Evolutionary conservation across 345 rosid species (phyloP).

Genomic region (Salix viminalis): DNA sequence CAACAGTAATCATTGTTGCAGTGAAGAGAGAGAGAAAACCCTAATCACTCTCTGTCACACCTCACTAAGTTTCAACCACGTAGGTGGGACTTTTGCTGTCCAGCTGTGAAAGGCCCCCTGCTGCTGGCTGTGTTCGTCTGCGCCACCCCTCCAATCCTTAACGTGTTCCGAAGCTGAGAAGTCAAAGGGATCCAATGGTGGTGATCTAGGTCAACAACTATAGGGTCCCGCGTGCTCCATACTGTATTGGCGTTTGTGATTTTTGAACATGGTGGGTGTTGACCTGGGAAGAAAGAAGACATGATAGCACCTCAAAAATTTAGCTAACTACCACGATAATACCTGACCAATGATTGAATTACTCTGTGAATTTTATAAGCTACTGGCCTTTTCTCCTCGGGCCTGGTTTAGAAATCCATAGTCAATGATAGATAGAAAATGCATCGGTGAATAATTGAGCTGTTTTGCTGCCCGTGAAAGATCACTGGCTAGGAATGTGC

Average conservation of each 20-base stretch:
- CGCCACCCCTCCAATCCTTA: not conserved
- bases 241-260: slow-evolving; percentile 10
- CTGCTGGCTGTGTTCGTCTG: not conserved
- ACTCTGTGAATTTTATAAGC: slow-evolving; percentile 19
- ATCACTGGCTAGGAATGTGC: too few relatives aligned
- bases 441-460: too few relatives aligned
- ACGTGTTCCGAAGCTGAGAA: not conserved
- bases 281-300: slow-evolving; percentile 25
- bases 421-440: not conserved
- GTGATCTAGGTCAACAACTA: not conserved
- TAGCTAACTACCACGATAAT: not conserved
- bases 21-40: slow-evolving; percentile 14
- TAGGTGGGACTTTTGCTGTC: slow-evolving; percentile 24
- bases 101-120: slow-evolving; percentile 12
- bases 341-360: slow-evolving; percentile 24
- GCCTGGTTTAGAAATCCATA: not conserved
- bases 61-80: slow-evolving; percentile 26
- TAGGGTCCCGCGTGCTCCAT: slow-evolving; percentile 21
- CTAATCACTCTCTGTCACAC: slow-evolving; percentile 12
- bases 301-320: slow-evolving; percentile 3
- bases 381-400: not conserved
- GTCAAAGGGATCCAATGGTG: not conserved
- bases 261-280: slow-evolving; percentile 35
- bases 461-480: too few relatives aligned
- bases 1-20: slow-evolving; percentile 2